Evolutionary conservation across 2,329 filamentous ascomycete species (phyloP).

Genomic region (Calonectria pteridis): DNA sequence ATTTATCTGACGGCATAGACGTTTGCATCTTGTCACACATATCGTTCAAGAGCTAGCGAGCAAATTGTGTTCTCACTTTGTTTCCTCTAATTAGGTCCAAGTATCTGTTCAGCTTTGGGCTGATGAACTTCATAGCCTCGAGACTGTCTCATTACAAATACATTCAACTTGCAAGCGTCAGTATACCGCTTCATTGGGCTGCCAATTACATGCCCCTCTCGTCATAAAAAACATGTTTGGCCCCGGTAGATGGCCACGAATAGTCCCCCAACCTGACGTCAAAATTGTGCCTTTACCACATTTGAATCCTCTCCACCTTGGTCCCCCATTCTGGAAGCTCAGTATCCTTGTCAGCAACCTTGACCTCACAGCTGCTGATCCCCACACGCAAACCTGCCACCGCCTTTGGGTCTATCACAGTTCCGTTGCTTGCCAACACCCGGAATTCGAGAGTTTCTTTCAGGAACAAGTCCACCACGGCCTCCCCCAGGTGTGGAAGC

Average conservation of each 20-base stretch:
- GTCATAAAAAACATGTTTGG: not conserved
- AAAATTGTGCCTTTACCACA: conserved; percentile 38
- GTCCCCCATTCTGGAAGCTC: conserved; percentile 47
- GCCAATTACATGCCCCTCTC: not conserved
- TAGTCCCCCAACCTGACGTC: not conserved
- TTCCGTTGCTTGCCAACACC: conserved; percentile 44
- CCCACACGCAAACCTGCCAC: conserved; percentile 48
- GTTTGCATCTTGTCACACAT: not conserved
- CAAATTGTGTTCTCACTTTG: not conserved
- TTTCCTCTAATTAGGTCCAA: not conserved
- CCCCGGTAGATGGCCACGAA: not conserved
- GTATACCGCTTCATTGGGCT: not conserved
- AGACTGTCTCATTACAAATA: not conserved
- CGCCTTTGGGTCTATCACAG: conserved; percentile 38
- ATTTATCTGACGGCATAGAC: not conserved
- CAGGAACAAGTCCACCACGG: conserved; percentile 57
- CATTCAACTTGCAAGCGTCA: not conserved
- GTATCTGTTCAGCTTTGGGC: not conserved
- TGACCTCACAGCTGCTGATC: conserved; percentile 48
- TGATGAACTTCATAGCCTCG: not conserved
- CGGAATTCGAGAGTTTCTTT: conserved; percentile 51
- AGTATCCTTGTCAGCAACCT: conserved; percentile 36
- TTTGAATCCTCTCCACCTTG: conserved; percentile 36
- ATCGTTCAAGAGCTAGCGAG: not conserved
- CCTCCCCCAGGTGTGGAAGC: conserved; percentile 53